A percentile compares a stretch with the other conserved stretches of the same genome.
Evolutionary conservation across 371 early-diverging fungal genomes (phyloP).

Genomic region (Coemansia sp.): DNA sequence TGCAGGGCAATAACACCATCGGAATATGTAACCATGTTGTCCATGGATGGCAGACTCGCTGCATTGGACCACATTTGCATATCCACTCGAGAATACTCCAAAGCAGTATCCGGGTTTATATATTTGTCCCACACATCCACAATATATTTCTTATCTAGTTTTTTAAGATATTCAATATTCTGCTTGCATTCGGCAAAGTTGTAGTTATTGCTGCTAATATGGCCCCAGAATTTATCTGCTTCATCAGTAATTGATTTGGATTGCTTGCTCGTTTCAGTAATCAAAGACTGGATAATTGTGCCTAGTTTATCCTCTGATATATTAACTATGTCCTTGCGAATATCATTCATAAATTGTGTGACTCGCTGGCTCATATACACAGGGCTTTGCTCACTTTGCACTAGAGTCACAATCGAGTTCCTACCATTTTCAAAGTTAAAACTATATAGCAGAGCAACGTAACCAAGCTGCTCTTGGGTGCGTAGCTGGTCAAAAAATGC

Average conservation of each 20-base stretch:
- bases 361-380: conserved; percentile 69
- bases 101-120: conserved; percentile 20
- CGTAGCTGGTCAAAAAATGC: conserved; percentile 89
- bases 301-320: too few relatives aligned
- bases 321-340: not conserved
- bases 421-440: not conserved
- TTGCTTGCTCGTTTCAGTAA: not conserved
- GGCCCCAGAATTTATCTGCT: not conserved
- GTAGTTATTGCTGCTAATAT: not conserved
- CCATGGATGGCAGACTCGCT: not conserved
- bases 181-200: conserved; percentile 65
- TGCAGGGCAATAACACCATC: conserved; percentile 9
- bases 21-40: conserved; percentile 3
- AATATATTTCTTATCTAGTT: conserved; percentile 20
- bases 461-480: conserved; percentile 85
- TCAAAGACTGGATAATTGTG: not conserved
- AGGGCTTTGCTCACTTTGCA: conserved; percentile 85
- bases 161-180: conserved; percentile 3
- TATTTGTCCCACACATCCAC: conserved; percentile 36
- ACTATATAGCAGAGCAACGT: conserved; percentile 47
- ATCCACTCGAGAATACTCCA: conserved; percentile 16
- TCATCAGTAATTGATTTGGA: not conserved
- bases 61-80: conserved; percentile 16
- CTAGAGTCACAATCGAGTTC: conserved; percentile 56
- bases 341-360: conserved; percentile 64